Conservation (phyloP, 139 green algal species). For the Chlorella sorokiniana region DNA sequence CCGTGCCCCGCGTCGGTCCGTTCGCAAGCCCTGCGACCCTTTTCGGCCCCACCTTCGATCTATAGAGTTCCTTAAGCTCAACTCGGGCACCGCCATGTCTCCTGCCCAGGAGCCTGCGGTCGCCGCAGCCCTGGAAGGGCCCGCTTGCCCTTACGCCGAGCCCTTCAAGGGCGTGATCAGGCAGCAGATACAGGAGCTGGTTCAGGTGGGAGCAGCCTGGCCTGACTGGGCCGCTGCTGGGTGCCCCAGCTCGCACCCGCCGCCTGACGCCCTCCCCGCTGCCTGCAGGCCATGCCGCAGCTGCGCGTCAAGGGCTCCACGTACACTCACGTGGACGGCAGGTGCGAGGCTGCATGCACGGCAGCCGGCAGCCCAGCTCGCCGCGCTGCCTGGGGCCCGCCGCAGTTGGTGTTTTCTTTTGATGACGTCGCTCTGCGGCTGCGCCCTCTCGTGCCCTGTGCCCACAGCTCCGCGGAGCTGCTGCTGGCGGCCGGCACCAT, state of each 20-base stretch:
- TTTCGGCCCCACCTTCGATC: no score
- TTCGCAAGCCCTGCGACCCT: no score
- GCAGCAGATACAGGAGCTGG: background rate
- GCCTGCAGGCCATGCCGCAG: slow-evolving; percentile 70
- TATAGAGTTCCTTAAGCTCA: background rate
- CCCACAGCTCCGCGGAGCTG: slow-evolving; percentile 56
- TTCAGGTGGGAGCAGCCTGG: background rate
- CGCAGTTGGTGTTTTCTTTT: background rate
- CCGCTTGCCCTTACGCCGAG: background rate
- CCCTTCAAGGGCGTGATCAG: background rate
- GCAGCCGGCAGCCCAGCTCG: background rate
- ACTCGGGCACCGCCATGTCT: no score
- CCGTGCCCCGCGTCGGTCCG: no score
- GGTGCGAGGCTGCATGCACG: slow-evolving; percentile 33
- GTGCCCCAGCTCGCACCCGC: background rate
- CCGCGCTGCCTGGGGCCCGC: background rate
- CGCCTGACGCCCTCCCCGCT: background rate
- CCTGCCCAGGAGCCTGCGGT: background rate
- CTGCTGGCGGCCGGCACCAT: slow-evolving; percentile 87
- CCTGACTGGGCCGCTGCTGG: background rate
- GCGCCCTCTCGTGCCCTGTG: background rate
- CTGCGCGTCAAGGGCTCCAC: slow-evolving; percentile 55
- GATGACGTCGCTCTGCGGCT: background rate
- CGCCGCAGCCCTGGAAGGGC: background rate
- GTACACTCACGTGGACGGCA: slow-evolving; percentile 68